Evolutionary conservation across 441 rosid genomes (phyloP).

Genomic region (Gossypium gossypioides): DNA sequence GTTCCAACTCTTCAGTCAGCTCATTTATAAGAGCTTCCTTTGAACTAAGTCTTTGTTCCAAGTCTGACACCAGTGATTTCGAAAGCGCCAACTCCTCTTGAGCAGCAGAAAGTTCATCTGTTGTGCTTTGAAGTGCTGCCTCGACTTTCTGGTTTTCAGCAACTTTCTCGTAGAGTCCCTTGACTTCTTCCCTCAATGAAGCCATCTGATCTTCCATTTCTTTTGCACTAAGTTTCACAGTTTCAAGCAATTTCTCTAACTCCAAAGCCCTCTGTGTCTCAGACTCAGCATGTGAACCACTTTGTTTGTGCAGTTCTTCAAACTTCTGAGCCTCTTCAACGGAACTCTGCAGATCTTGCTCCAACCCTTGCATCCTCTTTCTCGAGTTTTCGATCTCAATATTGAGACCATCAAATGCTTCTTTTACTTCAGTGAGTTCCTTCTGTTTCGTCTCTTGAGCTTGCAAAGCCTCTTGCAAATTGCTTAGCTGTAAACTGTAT

Average conservation of each 20-base stretch:
- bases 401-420: slow-evolving; percentile 55
- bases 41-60: slow-evolving; percentile 50
- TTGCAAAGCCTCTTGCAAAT: slow-evolving; percentile 57
- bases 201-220: slow-evolving; percentile 47
- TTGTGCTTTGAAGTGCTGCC: slow-evolving; percentile 54
- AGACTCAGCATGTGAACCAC: slow-evolving; percentile 69
- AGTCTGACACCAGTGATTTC: slow-evolving; percentile 45
- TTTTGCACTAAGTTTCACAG: slow-evolving; percentile 43
- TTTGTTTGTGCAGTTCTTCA: slow-evolving; percentile 74
- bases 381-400: slow-evolving; percentile 59
- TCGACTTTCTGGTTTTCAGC: slow-evolving; percentile 64
- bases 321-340: slow-evolving; percentile 56
- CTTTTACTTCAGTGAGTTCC: slow-evolving; percentile 66
- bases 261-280: slow-evolving; percentile 67
- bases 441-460: slow-evolving; percentile 61
- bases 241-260: slow-evolving; percentile 62
- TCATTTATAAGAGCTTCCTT: slow-evolving; percentile 52
- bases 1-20: slow-evolving; percentile 52
- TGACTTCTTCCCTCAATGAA: slow-evolving; percentile 58
- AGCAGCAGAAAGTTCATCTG: slow-evolving; percentile 48
- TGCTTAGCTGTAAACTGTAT: slow-evolving; percentile 41
- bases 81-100: slow-evolving; percentile 59
- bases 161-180: slow-evolving; percentile 49
- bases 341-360: slow-evolving; percentile 49
- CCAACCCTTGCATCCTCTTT: slow-evolving; percentile 61